Base-by-base conservation (phyloP, 257 asterid species). In the Asclepias syriaca region DNA sequence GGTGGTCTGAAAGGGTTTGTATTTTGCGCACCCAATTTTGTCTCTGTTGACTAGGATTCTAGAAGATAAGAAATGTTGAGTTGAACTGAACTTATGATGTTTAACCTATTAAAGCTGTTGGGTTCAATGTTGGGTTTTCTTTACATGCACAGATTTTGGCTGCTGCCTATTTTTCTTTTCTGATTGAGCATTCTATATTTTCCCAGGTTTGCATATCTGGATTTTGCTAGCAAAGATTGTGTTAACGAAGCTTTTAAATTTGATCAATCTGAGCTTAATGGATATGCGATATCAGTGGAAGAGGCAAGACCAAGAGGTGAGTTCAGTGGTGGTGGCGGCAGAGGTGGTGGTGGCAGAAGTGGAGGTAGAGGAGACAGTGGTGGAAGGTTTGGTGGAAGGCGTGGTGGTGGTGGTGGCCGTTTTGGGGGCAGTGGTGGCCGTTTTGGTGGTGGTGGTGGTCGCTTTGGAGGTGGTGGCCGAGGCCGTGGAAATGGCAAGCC, bases 171-270 rank as follows among this genome's bases (percentile, higher is more conserved):
- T 53, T 39, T 60, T 65, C 46, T 51, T 16, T 56, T 40, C 34
- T 43, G 34, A 49, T 73, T 69, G 11, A 10, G 21, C 37, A 61
- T 56, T 29, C 56, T 6, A 14, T 64, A 40, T 54, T 1, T 5
- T 37, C 54, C 54, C 86, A 91, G 99, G 78, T 81, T 94, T 45
- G 97, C 97, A 29, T 91, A 82, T 78, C 56, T 94, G 8, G 84
- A 85, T 60, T 94, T 91, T 51, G 65, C 75, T 37, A 88, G 85
- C 69, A 49, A 54, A 15, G 82, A 68, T 59, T 86, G 82, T 43
- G 39, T 83, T 21, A 81, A 71, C 83, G 76, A 83, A 73, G 99
- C 99, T 16, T 67, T 91, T 71, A 85, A 81, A 72, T 75, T 86
- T 13, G 75, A 88, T 75, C 81, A 88, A 14, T 87, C 95, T 9